A percentile compares a stretch with the other conserved stretches of the same genome.
Evolutionary conservation across 257 asterid genomes (phyloP).

Genomic region (Solanum bulbocastanum): DNA sequence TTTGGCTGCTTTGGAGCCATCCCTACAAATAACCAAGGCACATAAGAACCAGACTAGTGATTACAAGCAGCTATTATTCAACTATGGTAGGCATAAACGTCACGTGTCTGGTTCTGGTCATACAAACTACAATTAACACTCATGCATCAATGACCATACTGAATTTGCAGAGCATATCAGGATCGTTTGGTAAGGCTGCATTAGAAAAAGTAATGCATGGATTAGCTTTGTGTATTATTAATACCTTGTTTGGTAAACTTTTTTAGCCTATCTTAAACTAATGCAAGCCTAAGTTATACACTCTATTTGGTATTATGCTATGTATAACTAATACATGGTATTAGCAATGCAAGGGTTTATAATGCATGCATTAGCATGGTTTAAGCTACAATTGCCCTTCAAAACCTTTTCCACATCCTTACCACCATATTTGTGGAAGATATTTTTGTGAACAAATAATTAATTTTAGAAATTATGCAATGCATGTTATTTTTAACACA

Average conservation of each 20-base stretch:
- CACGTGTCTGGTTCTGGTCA: neutral
- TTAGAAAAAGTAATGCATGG: neutral
- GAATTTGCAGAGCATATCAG: neutral
- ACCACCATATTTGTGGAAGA: neutral
- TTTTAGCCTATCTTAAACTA: neutral
- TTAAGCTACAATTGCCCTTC: neutral
- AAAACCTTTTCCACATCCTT: neutral
- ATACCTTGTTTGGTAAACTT: neutral
- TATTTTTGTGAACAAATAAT: neutral
- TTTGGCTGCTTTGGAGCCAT: constrained; percentile 50
- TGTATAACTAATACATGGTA: neutral
- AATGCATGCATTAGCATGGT: neutral
- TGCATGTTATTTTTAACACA: neutral
- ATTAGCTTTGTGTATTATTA: neutral
- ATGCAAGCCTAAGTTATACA: neutral
- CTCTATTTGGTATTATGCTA: neutral
- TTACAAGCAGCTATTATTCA: neutral
- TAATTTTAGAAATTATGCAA: neutral
- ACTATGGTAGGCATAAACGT: neutral
- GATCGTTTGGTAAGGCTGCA: neutral
- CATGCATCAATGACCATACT: neutral
- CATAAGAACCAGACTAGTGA: neutral
- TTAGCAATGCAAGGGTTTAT: neutral
- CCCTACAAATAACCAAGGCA: constrained; percentile 2
- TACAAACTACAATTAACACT: neutral